These are phyloP conservation scores for Stramenopiles sp. DNA, from an alignment of 352 stramenopile genomes.

Conservation along the genomic window DNA sequence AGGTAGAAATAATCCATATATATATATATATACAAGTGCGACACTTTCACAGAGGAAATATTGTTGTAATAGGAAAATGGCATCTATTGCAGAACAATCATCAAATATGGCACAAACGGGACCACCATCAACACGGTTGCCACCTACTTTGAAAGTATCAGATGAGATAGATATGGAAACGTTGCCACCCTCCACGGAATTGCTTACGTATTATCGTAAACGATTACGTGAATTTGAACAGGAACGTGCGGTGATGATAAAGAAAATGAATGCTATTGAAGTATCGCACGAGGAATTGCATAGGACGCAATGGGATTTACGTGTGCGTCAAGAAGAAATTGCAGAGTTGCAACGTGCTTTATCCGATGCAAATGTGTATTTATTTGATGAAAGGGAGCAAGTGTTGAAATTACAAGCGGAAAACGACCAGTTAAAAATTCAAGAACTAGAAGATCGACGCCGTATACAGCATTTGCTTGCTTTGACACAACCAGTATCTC, in stretches of 20 bases:
- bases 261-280: constrained; percentile 36
- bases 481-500: constrained; percentile 47
- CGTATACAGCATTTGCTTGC: constrained; percentile 54
- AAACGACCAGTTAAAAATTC: constrained; percentile 40
- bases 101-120: too few relatives aligned
- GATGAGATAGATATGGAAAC: too few relatives aligned
- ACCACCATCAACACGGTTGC: too few relatives aligned
- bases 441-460: constrained; percentile 40
- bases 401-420: constrained; percentile 37
- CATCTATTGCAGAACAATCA: too few relatives aligned
- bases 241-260: constrained; percentile 33
- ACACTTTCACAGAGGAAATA: too few relatives aligned
- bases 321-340: constrained; percentile 38
- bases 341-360: constrained; percentile 34
- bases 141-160: too few relatives aligned
- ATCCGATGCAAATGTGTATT: constrained; percentile 28
- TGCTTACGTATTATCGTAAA: constrained; percentile 41
- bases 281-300: constrained; percentile 47
- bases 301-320: constrained; percentile 43
- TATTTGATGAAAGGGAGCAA: constrained; percentile 41
- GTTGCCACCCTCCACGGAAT: too few relatives aligned
- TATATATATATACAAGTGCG: too few relatives aligned
- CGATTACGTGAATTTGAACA: constrained; percentile 38
- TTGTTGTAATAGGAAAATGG: too few relatives aligned
- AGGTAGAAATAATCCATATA: too few relatives aligned